Evolutionary conservation across 2,329 filamentous ascomycete genomes (phyloP), one percentile per base, ranked within the genome.

Genomic region (Calonectria honghensis): DNA sequence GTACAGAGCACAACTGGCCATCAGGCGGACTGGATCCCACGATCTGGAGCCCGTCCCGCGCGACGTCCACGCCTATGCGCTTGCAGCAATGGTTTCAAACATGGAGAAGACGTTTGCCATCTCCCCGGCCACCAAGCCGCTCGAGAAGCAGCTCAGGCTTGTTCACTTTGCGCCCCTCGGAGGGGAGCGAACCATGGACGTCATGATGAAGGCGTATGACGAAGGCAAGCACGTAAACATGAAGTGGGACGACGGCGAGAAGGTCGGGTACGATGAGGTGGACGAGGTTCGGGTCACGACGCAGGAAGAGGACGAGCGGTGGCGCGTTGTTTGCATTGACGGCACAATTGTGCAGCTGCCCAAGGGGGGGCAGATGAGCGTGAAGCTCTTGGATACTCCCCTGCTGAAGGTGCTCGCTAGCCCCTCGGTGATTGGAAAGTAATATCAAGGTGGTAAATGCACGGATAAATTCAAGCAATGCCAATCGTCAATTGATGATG

Each of bases 261-360:
- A 87, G 3, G 93, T 98, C 0, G 89, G 89, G 0, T 98, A 98
- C 82, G 91, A 94, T 24, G 89, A 91, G 69, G 89, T 97, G 9
- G 90, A 94, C 2, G 90, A 90, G 67, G 78, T 98, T 24, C 88
- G 86, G 73, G 91, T 98, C 61, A 89, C 90, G 20, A 92, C 95
- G 45, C 76, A 87, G 1, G 94, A 97, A 80, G 87, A 90, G 20
- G 92, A 95, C n/a, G 87, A 87, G 59, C 88, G 92, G 68, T 98
- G 96, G 96, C 89, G 96, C 75, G 92, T 96, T 81, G 90, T 98
- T 18, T 98, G 96, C 83, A 89, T 98, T n/a, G 96, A 98, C 84
- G 96, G 96, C 4, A 95, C 94, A 68, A 97, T 98, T 80, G 91
- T 98, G 4, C 90, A 91, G 73, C 86, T 98, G 0, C 93, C 94